Conservation (phyloP, 495 filamentous ascomycete genomes). For the Lasiosphaeriaceae sp. region DNA sequence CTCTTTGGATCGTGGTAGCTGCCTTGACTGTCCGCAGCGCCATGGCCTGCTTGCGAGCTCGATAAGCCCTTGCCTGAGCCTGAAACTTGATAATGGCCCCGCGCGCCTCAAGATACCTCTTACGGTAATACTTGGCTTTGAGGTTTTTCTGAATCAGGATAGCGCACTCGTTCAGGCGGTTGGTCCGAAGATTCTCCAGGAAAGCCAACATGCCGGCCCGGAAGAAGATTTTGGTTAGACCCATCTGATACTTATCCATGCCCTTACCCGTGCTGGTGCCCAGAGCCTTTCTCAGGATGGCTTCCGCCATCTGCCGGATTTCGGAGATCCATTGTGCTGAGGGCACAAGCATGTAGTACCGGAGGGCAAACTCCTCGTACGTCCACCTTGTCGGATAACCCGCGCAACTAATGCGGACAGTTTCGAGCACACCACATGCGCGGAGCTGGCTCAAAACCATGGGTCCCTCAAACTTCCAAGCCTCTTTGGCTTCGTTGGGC, state of each 20-base stretch:
- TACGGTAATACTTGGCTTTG: constrained; percentile 88
- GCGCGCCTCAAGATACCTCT: constrained; percentile 84
- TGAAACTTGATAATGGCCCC: constrained; percentile 77
- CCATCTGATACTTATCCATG: constrained; percentile 92
- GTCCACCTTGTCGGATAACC: constrained; percentile 99
- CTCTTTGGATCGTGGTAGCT: constrained; percentile 88
- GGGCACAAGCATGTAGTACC: constrained; percentile 97
- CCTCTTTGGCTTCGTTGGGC: constrained; percentile 92
- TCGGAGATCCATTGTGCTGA: constrained; percentile 89
- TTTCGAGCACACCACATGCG: constrained; percentile 98
- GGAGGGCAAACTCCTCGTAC: constrained; percentile 95
- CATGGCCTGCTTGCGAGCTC: constrained; percentile 72
- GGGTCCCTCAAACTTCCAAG: constrained; percentile 98
- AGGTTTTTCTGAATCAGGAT: constrained; percentile 99
- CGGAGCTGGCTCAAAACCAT: constrained; percentile 98
- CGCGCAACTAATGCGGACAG: constrained; percentile 94
- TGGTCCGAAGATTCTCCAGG: constrained; percentile 89
- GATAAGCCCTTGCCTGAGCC: constrained; percentile 64
- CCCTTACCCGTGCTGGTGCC: constrained; percentile 72
- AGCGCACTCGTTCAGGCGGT: constrained; percentile 85
- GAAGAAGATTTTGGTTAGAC: constrained; percentile 98
- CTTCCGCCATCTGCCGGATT: constrained; percentile 88
- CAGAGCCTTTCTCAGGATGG: constrained; percentile 86
- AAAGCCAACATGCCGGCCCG: constrained; percentile 97
- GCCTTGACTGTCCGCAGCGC: constrained; percentile 79